Evolutionary conservation across 106 monocot genomes (phyloP).

Genomic region (Phalaenopsis equestris): DNA sequence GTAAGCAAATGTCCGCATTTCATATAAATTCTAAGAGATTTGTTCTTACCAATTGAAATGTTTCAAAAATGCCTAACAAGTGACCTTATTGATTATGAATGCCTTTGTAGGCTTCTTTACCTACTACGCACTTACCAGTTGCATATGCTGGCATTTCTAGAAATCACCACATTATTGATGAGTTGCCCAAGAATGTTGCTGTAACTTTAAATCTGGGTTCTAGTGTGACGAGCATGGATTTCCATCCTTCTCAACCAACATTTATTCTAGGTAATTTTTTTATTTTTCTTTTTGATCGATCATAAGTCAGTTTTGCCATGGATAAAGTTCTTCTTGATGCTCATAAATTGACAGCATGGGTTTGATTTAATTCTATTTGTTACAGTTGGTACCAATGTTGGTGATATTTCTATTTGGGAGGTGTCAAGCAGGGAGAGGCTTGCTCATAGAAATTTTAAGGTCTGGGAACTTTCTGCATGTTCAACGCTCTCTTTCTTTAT

Average conservation of each 20-base stretch:
- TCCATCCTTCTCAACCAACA: conserved; percentile 37
- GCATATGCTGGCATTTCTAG: conserved; percentile 19
- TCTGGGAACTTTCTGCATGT: conserved; percentile 27
- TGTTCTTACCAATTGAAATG: not conserved
- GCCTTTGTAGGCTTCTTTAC: conserved; percentile 16
- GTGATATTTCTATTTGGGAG: conserved; percentile 50
- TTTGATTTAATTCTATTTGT: conserved; percentile 8
- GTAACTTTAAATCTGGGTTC: conserved; percentile 32
- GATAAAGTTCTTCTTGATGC: not conserved
- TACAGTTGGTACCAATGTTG: conserved; percentile 57
- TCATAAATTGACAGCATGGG: not conserved
- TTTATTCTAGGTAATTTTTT: conserved; percentile 30
- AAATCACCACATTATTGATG: conserved; percentile 19
- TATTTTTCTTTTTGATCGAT: not conserved
- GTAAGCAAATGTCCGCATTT: conserved; percentile 9
- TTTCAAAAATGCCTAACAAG: not conserved
- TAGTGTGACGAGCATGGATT: conserved; percentile 44
- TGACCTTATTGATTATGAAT: not conserved
- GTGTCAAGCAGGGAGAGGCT: conserved; percentile 30
- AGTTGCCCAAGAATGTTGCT: conserved; percentile 32
- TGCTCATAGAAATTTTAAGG: conserved; percentile 26
- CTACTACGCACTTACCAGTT: conserved; percentile 16
- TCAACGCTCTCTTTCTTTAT: not conserved
- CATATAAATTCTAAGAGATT: not conserved
- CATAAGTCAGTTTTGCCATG: not conserved